Evolutionary conservation across 1,284 basidiomycete species (phyloP).

Genomic region (Heterobasidion occidentale): DNA sequence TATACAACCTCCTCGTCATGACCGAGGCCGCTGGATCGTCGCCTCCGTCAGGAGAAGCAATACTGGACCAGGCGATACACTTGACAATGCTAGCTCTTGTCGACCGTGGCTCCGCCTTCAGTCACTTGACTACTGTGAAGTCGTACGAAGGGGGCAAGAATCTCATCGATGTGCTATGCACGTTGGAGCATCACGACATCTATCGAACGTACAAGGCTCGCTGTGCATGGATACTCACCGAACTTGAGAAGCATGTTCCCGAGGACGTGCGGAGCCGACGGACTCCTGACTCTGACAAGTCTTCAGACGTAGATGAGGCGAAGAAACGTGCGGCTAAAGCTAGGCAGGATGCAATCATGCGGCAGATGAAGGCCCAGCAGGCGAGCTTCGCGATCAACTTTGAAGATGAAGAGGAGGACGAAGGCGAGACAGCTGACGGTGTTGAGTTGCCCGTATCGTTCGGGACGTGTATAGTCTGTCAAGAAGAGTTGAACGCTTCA

Average conservation of each 20-base stretch:
- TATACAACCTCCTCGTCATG: conserved; percentile 59
- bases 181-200: conserved; percentile 66
- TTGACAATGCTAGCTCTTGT: conserved; percentile 78
- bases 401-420: conserved; percentile 55
- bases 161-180: conserved; percentile 67
- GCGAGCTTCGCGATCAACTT: conserved; percentile 77
- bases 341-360: conserved; percentile 85
- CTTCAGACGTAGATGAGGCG: conserved; percentile 51
- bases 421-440: conserved; percentile 43
- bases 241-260: conserved; percentile 46
- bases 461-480: conserved; percentile 96
- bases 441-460: conserved; percentile 50
- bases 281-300: conserved; percentile 30
- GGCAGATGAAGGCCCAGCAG: conserved; percentile 89
- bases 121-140: conserved; percentile 44
- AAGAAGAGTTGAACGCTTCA: conserved; percentile 78
- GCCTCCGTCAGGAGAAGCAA: conserved; percentile 75
- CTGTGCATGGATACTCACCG: conserved; percentile 67
- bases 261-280: conserved; percentile 47
- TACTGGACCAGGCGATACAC: conserved; percentile 85
- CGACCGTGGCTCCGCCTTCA: conserved; percentile 59
- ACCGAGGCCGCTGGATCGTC: conserved; percentile 49
- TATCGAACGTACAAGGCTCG: conserved; percentile 68
- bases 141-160: conserved; percentile 52
- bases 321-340: conserved; percentile 80